A percentile compares a stretch with the other conserved stretches of the same genome.
Conservation (phyloP, 2,329 filamentous ascomycete species). For the Beauveria sp. region DNA sequence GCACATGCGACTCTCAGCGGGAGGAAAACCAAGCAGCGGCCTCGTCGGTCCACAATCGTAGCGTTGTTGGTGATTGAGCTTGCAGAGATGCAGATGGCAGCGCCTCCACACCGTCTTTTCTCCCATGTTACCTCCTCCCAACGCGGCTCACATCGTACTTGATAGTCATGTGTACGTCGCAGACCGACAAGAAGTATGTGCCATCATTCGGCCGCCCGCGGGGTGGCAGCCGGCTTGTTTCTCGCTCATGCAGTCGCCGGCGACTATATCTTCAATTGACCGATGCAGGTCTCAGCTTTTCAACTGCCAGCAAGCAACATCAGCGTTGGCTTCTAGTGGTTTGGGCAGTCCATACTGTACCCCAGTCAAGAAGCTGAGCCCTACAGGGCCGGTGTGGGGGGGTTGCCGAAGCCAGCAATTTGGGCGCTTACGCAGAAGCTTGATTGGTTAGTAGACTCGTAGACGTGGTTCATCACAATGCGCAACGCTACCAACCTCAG, state of each 20-base stretch:
- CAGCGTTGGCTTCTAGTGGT: neutral
- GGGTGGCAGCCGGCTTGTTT: neutral
- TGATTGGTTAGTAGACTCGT: constrained; percentile 2
- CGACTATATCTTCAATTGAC: neutral
- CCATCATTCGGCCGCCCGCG: neutral
- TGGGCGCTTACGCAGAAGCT: constrained; percentile 3
- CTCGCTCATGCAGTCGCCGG: neutral
- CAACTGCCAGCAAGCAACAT: neutral
- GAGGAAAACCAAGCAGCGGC: neutral
- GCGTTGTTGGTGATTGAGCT: constrained; percentile 3
- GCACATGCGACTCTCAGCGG: neutral
- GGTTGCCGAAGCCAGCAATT: neutral
- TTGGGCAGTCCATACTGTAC: neutral
- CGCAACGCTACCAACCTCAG: neutral
- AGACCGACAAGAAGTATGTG: neutral
- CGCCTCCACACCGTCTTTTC: constrained; percentile 1
- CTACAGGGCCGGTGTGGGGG: neutral
- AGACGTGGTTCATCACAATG: neutral
- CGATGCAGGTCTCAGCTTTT: neutral
- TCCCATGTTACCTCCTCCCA: neutral
- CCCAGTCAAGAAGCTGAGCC: constrained; percentile 3
- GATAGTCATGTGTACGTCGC: neutral
- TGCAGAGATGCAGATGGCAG: constrained; percentile 6
- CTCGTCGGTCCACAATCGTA: neutral
- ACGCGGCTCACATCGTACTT: neutral